phyloP scores from a whole-genome alignment of 1,284 basidiomycete genomes.

The Melampsora americana region DNA sequence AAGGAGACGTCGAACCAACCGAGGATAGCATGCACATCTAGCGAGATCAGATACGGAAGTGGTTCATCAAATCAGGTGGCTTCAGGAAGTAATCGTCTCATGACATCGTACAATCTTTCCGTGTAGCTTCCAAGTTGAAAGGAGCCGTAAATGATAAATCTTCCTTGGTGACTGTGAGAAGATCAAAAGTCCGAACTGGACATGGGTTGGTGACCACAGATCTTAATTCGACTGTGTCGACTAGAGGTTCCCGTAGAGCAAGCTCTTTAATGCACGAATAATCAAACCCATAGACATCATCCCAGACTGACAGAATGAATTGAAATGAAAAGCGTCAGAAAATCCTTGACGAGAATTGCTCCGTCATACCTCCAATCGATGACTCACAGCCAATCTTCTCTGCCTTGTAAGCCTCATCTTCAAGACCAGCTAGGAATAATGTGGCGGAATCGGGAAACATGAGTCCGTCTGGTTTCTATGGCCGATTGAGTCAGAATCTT shows the following conservation, averaged over 20 bases:
- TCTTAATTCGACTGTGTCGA: conserved; percentile 94
- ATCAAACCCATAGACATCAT: conserved; percentile 99
- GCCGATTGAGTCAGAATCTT: neutral
- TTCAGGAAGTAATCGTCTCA: conserved; percentile 11
- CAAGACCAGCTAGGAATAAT: conserved; percentile 92
- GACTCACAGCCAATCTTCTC: conserved; percentile 96
- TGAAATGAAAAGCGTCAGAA: neutral
- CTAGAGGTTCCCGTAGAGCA: conserved; percentile 89
- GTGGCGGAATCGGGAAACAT: conserved; percentile 96
- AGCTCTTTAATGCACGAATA: conserved; percentile 99
- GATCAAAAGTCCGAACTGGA: conserved; percentile 73
- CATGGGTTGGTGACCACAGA: conserved; percentile 86
- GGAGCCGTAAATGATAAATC: conserved; percentile 80
- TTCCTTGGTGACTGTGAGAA: conserved; percentile 89
- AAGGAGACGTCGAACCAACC: conserved; percentile 99
- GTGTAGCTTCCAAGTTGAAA: conserved; percentile 76
- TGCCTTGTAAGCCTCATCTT: conserved; percentile 99
- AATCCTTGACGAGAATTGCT: neutral
- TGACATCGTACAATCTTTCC: conserved; percentile 77
- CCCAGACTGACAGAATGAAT: conserved; percentile 71
- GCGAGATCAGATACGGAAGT: neutral
- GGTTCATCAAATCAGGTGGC: conserved; percentile 15
- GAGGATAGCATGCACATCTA: conserved; percentile 96
- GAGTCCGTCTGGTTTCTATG: conserved; percentile 70
- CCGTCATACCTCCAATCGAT: neutral